A percentile compares a stretch with the other conserved stretches of the same genome.
These are phyloP conservation scores for Melaleuca alternifolia DNA, from an alignment of 345 rosid genomes.

Conservation along the genomic window DNA sequence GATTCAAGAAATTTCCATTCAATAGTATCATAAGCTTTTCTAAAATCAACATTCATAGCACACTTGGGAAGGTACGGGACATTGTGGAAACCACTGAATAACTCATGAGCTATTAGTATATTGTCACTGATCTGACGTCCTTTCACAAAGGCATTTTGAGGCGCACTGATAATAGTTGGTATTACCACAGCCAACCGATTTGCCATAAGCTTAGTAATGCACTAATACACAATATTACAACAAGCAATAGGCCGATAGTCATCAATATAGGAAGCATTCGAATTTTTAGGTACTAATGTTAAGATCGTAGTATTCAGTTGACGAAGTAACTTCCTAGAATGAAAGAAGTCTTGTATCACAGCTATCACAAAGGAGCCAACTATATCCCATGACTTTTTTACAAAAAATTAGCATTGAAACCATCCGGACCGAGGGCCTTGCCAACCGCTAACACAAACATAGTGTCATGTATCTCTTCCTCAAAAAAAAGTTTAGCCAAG, in stretches of 20 bases:
- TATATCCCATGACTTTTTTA: not conserved
- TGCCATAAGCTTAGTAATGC: not conserved
- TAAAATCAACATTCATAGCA: not conserved
- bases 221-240: not conserved
- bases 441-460: too few relatives aligned
- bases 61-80: not conserved
- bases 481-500: too few relatives aligned
- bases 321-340: too few relatives aligned
- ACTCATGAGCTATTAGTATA: not conserved
- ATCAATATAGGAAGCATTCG: not conserved
- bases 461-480: too few relatives aligned
- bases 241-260: not conserved
- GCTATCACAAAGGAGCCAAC: not conserved
- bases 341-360: not conserved
- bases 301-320: not conserved
- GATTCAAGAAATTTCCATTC: not conserved
- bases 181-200: not conserved
- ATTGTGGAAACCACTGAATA: not conserved
- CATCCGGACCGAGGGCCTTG: not conserved
- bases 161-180: not conserved
- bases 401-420: not conserved
- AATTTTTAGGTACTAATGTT: not conserved
- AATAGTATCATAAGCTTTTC: not conserved
- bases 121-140: not conserved
- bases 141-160: too few relatives aligned